phyloP scores from a whole-genome alignment of 805 yeast genomes.

The Sugiyamaella lignohabitans region DNA sequence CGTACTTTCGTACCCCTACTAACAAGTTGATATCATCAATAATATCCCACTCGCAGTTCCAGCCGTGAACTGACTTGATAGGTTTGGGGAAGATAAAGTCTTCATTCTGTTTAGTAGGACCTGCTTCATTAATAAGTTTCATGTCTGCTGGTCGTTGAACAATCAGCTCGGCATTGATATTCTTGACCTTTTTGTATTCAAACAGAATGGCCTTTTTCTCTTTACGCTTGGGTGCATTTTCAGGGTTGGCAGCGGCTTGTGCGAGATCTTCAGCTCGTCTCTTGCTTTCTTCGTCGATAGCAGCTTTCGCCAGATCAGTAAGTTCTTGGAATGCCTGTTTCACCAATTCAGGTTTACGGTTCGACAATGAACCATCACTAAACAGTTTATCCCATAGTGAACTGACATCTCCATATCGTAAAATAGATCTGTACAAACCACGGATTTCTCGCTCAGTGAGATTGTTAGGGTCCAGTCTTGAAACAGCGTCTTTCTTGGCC shows the following conservation, averaged over 20 bases:
- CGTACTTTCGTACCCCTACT: slow-evolving; percentile 85
- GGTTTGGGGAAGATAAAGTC: slow-evolving; percentile 51
- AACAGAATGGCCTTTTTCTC: slow-evolving; percentile 88
- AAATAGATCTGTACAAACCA: slow-evolving; percentile 72
- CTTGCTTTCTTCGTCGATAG: slow-evolving; percentile 58
- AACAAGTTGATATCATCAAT: slow-evolving; percentile 82
- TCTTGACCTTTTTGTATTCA: slow-evolving; percentile 81
- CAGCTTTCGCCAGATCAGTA: slow-evolving; percentile 51
- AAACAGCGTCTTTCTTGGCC: slow-evolving; percentile 22
- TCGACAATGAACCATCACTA: slow-evolving; percentile 82
- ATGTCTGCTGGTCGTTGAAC: slow-evolving; percentile 80
- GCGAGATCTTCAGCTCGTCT: slow-evolving; percentile 40
- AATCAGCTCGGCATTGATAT: slow-evolving; percentile 83
- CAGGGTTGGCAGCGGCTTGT: slow-evolving; percentile 12
- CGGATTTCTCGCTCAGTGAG: slow-evolving; percentile 84
- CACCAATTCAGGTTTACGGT: slow-evolving; percentile 73
- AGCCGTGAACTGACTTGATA: slow-evolving; percentile 79
- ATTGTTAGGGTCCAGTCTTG: slow-evolving; percentile 43
- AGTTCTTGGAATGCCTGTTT: slow-evolving; percentile 73
- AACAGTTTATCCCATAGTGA: slow-evolving; percentile 76
- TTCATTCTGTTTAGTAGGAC: slow-evolving; percentile 36
- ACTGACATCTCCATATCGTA: slow-evolving; percentile 71
- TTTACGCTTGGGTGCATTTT: slow-evolving; percentile 37
- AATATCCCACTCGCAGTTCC: slow-evolving; percentile 84
- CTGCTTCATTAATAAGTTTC: slow-evolving; percentile 34